Conservation (phyloP, 1,284 basidiomycete species). For the Rhodofomes roseus region DNA sequence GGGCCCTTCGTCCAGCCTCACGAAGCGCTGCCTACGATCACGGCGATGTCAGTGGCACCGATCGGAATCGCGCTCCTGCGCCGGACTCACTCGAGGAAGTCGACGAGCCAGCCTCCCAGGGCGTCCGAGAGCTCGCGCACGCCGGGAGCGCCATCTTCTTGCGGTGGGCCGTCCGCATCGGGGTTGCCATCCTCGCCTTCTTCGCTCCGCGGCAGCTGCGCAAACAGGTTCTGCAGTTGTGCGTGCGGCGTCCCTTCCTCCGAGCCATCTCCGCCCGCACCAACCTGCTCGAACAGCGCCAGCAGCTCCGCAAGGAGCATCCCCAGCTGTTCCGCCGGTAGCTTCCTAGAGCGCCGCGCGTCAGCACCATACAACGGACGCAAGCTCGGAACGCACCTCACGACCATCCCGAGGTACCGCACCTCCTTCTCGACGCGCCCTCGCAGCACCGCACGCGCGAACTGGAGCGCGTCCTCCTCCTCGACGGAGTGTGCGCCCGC, state of each 20-base stretch:
- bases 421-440: slow-evolving; percentile 40
- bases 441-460: slow-evolving; percentile 36
- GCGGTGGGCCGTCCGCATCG: slow-evolving; percentile 1
- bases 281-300: slow-evolving; percentile 31
- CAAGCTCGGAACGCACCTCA: slow-evolving; percentile 39
- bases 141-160: not conserved
- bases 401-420: slow-evolving; percentile 39
- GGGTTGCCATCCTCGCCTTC: not conserved
- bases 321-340: slow-evolving; percentile 36
- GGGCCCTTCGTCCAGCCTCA: slow-evolving; percentile 43
- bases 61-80: not conserved
- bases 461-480: slow-evolving; percentile 19
- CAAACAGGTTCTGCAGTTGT: not conserved
- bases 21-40: slow-evolving; percentile 36
- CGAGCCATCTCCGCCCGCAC: slow-evolving; percentile 18
- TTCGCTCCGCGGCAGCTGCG: not conserved
- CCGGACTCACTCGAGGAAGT: slow-evolving; percentile 45
- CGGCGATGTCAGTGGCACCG: not conserved
- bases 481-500: not conserved
- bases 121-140: slow-evolving; percentile 13
- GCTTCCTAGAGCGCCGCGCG: slow-evolving; percentile 36
- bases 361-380: not conserved
- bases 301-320: slow-evolving; percentile 38
- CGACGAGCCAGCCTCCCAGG: slow-evolving; percentile 42
- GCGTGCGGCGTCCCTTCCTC: slow-evolving; percentile 19